These are phyloP conservation scores for Pichia sp. DNA, from an alignment of 1,139 yeast genomes.

Conservation along the genomic window DNA sequence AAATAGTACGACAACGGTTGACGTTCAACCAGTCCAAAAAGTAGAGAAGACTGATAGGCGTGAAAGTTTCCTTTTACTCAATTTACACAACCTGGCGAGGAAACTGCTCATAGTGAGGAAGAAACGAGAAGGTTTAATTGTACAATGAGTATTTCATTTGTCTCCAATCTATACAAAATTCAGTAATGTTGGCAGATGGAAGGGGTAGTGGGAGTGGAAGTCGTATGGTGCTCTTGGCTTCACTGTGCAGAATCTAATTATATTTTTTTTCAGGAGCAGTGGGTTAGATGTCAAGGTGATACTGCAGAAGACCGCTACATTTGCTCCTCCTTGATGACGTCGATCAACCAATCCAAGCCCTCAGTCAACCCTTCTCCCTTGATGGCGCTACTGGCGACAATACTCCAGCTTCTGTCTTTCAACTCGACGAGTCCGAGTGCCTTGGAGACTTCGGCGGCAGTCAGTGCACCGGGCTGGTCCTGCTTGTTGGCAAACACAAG, in stretches of 20 bases:
- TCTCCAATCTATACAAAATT: constrained; percentile 1
- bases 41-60: neutral
- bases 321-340: constrained; percentile 90
- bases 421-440: constrained; percentile 80
- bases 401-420: constrained; percentile 97
- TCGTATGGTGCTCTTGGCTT: no score
- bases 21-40: neutral
- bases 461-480: constrained; percentile 92
- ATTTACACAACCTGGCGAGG: neutral
- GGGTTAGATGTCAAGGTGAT: neutral
- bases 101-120: neutral
- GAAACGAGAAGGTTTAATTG: neutral
- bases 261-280: neutral
- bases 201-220: neutral
- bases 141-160: constrained; percentile 1
- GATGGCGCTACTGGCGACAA: constrained; percentile 93
- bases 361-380: constrained; percentile 95
- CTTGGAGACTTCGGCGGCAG: constrained; percentile 91
- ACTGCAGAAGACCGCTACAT: constrained; percentile 33
- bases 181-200: neutral
- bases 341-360: constrained; percentile 96
- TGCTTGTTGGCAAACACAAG: constrained; percentile 96
- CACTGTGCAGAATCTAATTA: neutral
- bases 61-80: neutral
- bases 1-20: neutral